phyloP scores from a whole-genome alignment of 2,329 filamentous ascomycete genomes.

The Fusarium clavum region DNA sequence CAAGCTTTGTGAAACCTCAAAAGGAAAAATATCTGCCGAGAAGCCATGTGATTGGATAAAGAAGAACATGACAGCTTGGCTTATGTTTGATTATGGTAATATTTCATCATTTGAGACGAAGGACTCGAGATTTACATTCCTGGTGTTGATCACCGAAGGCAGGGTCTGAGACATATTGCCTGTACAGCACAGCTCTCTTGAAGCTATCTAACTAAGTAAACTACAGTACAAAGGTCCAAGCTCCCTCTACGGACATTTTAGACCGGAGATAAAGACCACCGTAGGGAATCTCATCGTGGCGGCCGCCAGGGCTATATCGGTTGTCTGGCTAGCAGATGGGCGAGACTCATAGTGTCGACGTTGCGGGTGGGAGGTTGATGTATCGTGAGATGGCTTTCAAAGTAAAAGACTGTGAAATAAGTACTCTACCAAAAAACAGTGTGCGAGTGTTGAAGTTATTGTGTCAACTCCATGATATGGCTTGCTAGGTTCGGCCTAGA shows the following conservation, averaged over 20 bases:
- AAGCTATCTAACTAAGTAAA: not conserved
- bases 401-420: not conserved
- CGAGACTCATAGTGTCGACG: not conserved
- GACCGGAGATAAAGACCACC: not conserved
- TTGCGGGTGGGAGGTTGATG: not conserved
- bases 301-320: slow-evolving; percentile 12
- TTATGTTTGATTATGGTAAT: not conserved
- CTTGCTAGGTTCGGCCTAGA: slow-evolving; percentile 2
- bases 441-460: not conserved
- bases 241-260: slow-evolving; percentile 3
- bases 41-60: not conserved
- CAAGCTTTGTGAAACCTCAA: slow-evolving; percentile 1
- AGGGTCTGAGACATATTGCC: not conserved
- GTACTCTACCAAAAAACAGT: not conserved
- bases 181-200: not conserved
- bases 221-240: not conserved
- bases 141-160: not conserved
- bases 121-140: slow-evolving; percentile 10
- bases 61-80: not conserved
- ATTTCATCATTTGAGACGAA: not conserved
- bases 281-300: not conserved
- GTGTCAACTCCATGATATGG: slow-evolving; percentile 2
- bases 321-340: slow-evolving; percentile 16
- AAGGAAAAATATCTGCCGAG: not conserved
- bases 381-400: not conserved